Percentiles rank a stretch among this genome's conserved stretches.
Conservation (phyloP, 1,284 basidiomycete species). For the Sanghuangporus baumii region DNA sequence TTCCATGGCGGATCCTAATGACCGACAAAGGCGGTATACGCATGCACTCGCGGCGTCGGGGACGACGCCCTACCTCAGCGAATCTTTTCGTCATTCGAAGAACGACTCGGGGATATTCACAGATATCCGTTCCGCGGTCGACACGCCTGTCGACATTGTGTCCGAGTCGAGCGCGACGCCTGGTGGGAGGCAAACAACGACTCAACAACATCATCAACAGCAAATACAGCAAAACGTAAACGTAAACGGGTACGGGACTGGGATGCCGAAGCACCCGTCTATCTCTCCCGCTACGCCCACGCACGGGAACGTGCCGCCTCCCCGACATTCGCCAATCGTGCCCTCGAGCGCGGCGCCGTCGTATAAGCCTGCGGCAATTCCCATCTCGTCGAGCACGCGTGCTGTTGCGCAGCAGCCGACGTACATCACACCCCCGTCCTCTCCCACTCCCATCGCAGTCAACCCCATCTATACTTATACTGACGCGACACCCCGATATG, state of each 20-base stretch:
- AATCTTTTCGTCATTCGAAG: slow-evolving; percentile 9
- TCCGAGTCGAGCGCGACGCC: slow-evolving; percentile 8
- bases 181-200: neutral
- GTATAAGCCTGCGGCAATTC: slow-evolving; percentile 10
- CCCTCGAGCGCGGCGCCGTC: slow-evolving; percentile 8
- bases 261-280: slow-evolving; percentile 9
- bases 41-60: neutral
- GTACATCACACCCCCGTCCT: slow-evolving; percentile 55
- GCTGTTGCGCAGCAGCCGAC: slow-evolving; percentile 71
- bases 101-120: slow-evolving; percentile 11
- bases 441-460: slow-evolving; percentile 41
- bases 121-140: slow-evolving; percentile 6
- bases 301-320: neutral
- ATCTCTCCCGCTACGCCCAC: neutral
- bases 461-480: slow-evolving; percentile 47
- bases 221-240: neutral
- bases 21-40: neutral
- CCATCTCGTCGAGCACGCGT: slow-evolving; percentile 50
- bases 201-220: neutral
- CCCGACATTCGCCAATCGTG: slow-evolving; percentile 8
- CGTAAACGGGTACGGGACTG: neutral
- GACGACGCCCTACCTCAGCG: slow-evolving; percentile 2
- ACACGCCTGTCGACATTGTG: slow-evolving; percentile 2
- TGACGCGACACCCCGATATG: neutral
- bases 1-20: neutral